Base-by-base conservation (phyloP, 2,329 filamentous ascomycete genomes). In the Aspergillus terreus region DNA sequence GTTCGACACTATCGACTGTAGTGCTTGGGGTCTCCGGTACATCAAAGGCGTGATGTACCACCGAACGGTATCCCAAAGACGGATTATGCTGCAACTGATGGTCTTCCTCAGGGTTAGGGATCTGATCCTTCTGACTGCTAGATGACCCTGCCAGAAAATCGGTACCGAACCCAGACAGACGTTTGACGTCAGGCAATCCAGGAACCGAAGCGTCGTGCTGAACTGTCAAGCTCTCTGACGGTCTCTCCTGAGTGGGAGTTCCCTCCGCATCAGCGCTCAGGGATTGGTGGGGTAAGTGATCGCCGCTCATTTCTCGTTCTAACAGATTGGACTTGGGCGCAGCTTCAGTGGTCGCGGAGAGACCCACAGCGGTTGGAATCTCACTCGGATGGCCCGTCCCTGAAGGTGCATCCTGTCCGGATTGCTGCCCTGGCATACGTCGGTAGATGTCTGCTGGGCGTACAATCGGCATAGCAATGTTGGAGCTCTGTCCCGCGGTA, bases 391-490 rank as follows among this genome's bases (percentile, higher is more conserved):
- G 75, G 17, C 77, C 71, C 9, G 80, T 81, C 2, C 86, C 84
- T 51, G 81, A 69, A 1, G 82, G 82, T 50, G 77, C 76, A 35
- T 78, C 72, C 58, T 33, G 47, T 14, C 17, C 38, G 82, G 78
- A 58, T 73, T 77, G 78, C 57, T 88, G 86, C 58, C 89, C 85
- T 47, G 82, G 82, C 67, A 86, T 78, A 5, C 86, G 82, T 63
- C 82, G 86, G 67, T 92, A 92, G 40, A 92, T 86, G 58, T 95
- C 89, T 11, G 86, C 82, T 1, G 90, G 88, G 35, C 87, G 79
- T 50, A 90, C 78, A 58, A 92, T 85, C 0, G 84, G 80, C 17
- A 82, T 70, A 59, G 84, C 85, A 46, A 73, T 55, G 15, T 56
- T 55, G 21, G 53, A 44, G 33, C 36, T 54, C 33, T 21, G 43